A percentile compares a stretch with the other conserved stretches of the same genome.
These are phyloP conservation scores for Sclerotinia glacialis DNA, from an alignment of 2,329 filamentous ascomycete genomes.

Conservation along the genomic window DNA sequence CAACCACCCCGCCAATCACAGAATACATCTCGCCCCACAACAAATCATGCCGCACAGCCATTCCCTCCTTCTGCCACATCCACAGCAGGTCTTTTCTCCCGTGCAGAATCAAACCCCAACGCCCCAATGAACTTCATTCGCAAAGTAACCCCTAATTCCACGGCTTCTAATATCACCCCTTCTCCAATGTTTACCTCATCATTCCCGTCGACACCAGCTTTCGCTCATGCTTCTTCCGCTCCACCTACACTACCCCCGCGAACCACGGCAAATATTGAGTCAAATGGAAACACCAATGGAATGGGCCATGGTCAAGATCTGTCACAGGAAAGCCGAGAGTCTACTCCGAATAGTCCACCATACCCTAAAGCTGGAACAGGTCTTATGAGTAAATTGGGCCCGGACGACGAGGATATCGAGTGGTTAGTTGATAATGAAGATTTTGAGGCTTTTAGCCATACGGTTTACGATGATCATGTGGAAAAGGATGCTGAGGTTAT, in stretches of 20 bases:
- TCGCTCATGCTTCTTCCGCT: conserved; percentile 45
- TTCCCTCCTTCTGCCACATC: conserved; percentile 39
- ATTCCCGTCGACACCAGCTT: conserved; percentile 58
- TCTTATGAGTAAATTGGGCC: conserved; percentile 50
- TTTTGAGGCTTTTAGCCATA: conserved; percentile 39
- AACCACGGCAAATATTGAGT: neutral
- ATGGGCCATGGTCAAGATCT: conserved; percentile 30
- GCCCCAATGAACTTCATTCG: conserved; percentile 44
- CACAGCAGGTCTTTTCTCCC: conserved; percentile 39
- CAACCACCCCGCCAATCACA: conserved; percentile 19
- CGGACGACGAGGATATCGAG: conserved; percentile 57
- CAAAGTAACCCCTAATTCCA: conserved; percentile 36
- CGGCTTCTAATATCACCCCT: conserved; percentile 7
- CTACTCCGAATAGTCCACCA: conserved; percentile 56
- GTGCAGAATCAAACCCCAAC: conserved; percentile 41
- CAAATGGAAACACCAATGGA: conserved; percentile 23
- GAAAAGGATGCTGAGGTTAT: conserved; percentile 23
- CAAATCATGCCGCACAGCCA: conserved; percentile 33
- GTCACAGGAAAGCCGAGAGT: conserved; percentile 44
- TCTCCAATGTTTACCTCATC: conserved; percentile 20
- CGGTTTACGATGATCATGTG: conserved; percentile 35
- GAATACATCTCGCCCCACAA: conserved; percentile 27
- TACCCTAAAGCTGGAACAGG: conserved; percentile 64
- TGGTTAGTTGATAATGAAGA: conserved; percentile 58
- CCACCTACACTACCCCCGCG: conserved; percentile 31